Base-by-base conservation (phyloP, 176 grass and related monocot genomes). In the Ensete ventricosum region DNA sequence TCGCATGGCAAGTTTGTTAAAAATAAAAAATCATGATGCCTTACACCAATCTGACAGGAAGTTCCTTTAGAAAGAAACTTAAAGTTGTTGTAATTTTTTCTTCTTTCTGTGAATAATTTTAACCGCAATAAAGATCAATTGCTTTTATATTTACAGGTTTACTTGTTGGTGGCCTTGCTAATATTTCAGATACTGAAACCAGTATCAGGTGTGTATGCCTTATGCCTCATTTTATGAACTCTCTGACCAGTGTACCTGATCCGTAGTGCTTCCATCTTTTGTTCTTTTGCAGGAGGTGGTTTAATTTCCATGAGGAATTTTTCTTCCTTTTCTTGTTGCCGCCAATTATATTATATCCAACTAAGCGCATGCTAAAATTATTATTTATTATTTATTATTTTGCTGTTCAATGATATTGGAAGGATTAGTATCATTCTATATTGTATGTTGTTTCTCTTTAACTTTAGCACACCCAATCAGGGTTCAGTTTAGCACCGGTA, bases 341-440 rank as follows among this genome's bases (percentile, higher is more conserved):
- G 63, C 95, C 95, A 1, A 98, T 98, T 78, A 98, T 98, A 98
- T 98, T 98, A 98, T 98, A 98, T 98, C 95, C 95, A 26, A 64
- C 90, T 88, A 82, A 89, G 67, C 75, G 1, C 51, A 81, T 69
- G 69, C 73, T 75, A 16, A 77, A 52, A 52, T 74, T 23, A 13
- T 25, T 43, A 29, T 64, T 67, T 23, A 13, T 25, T 43, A 29
- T 64, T 67, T 27, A 2, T 76, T 82, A 65, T 57, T 72, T 70
- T 76, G 12, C 69, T 6, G 62, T 73, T 66, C 63, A 11, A 16
- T 62, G 21, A 51, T 43, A 80, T 52, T 52, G 8, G 27, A 77
- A 11, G 14, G 3, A 51, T 2, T 73, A 68, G 24, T 65, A 2
- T 78, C 58, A 10, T 11, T 67, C 67, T 48, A 73, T 67, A 66